A percentile compares a stretch with the other conserved stretches of the same genome.
These are phyloP conservation scores for Wickerhamiella lipophila DNA, from an alignment of 805 yeast genomes.

Conservation along the genomic window DNA sequence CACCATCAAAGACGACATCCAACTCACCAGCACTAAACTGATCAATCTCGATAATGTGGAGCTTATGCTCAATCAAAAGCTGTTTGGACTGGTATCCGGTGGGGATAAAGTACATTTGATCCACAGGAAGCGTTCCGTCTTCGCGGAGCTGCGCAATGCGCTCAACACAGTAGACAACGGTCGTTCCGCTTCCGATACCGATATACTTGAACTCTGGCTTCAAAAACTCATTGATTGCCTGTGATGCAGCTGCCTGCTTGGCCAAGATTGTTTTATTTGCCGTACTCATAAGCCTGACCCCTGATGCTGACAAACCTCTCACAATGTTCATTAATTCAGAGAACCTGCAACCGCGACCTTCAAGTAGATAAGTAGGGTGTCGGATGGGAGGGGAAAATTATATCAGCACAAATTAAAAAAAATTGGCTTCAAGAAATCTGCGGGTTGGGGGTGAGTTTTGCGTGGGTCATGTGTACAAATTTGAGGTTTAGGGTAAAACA, in stretches of 20 bases:
- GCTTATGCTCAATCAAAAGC: slow-evolving; percentile 68
- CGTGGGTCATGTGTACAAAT: too few relatives aligned
- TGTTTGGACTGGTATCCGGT: slow-evolving; percentile 94
- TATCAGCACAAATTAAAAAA: too few relatives aligned
- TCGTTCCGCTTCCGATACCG: slow-evolving; percentile 95
- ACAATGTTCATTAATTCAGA: background rate
- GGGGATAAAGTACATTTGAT: slow-evolving; percentile 66
- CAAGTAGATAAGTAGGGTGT: too few relatives aligned
- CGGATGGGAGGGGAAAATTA: too few relatives aligned
- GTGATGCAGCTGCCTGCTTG: slow-evolving; percentile 80
- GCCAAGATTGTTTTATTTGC: slow-evolving; percentile 26
- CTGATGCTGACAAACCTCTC: slow-evolving; percentile 1
- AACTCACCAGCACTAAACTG: slow-evolving; percentile 51
- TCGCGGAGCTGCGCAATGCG: slow-evolving; percentile 57
- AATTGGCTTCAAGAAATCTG: too few relatives aligned
- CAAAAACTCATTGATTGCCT: slow-evolving; percentile 82
- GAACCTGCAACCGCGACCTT: too few relatives aligned
- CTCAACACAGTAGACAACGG: slow-evolving; percentile 95
- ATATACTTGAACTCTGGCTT: slow-evolving; percentile 56
- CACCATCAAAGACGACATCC: slow-evolving; percentile 96
- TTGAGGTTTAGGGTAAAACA: too few relatives aligned
- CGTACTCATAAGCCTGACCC: slow-evolving; percentile 4
- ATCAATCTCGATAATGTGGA: slow-evolving; percentile 68
- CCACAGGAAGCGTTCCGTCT: slow-evolving; percentile 31
- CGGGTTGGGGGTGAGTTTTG: too few relatives aligned